Conservation (phyloP, 768 basidiomycete species). For the Lactarius hatsudake region DNA sequence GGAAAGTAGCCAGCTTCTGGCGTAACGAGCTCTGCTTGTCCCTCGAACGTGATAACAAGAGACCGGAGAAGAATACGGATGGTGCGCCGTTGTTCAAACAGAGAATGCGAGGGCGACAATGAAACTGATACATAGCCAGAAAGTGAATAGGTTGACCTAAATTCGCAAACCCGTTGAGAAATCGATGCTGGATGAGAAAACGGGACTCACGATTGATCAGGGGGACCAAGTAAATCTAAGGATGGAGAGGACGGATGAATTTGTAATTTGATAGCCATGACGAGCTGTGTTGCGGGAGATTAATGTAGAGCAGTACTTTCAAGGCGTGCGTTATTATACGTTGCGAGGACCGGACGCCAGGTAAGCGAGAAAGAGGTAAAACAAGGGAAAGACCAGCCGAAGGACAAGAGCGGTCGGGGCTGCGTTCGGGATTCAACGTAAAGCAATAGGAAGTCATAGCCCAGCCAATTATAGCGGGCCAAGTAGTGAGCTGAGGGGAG, state of each 20-base stretch:
- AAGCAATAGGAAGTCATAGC: neutral
- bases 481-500: neutral
- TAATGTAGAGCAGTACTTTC: neutral
- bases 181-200: constrained; percentile 6
- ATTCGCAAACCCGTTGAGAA: neutral
- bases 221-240: constrained; percentile 69
- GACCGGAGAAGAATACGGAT: constrained; percentile 62
- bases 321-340: constrained; percentile 12
- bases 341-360: neutral
- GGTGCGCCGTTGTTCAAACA: constrained; percentile 54
- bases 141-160: constrained; percentile 84
- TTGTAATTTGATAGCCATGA: constrained; percentile 65
- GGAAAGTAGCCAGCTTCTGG: constrained; percentile 64
- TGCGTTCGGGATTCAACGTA: neutral
- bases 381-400: constrained; percentile 3
- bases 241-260: constrained; percentile 57
- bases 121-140: constrained; percentile 76
- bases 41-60: constrained; percentile 76
- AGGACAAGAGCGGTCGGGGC: neutral
- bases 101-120: constrained; percentile 52
- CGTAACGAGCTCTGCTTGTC: constrained; percentile 74
- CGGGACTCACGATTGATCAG: constrained; percentile 56
- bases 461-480: neutral
- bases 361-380: constrained; percentile 5
- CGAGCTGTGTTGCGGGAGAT: neutral